Conservation (phyloP, 2,329 filamentous ascomycete genomes). For the Fusarium ramigenum region DNA sequence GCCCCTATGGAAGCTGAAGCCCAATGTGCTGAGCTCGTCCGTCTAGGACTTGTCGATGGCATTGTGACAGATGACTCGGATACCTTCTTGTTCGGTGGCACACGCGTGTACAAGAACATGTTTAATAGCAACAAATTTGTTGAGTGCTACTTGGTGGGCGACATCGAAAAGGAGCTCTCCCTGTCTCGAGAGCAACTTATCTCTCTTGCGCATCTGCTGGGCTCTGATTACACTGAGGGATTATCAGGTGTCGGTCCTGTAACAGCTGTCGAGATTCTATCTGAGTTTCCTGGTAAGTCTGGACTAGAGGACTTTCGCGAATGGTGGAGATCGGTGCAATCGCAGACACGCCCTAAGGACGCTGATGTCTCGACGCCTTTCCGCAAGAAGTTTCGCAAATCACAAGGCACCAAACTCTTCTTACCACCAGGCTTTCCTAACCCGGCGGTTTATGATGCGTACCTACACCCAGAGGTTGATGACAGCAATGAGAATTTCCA, state of each 20-base stretch:
- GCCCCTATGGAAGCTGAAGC: conserved; percentile 99
- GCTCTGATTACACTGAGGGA: conserved; percentile 95
- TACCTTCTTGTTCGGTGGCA: conserved; percentile 96
- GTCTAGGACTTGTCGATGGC: conserved; percentile 88
- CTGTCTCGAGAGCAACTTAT: conserved; percentile 90
- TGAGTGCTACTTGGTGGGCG: conserved; percentile 87
- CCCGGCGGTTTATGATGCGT: conserved; percentile 80
- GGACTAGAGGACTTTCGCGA: conserved; percentile 79
- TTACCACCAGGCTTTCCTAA: conserved; percentile 83
- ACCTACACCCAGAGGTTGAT: conserved; percentile 88
- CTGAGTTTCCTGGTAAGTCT: conserved; percentile 76
- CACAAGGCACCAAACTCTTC: conserved; percentile 85
- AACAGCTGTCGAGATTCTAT: conserved; percentile 91
- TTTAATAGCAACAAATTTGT: conserved; percentile 99
- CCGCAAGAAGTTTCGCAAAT: conserved; percentile 84
- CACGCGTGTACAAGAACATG: conserved; percentile 98
- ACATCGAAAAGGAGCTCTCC: conserved; percentile 89
- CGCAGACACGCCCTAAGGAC: conserved; percentile 69
- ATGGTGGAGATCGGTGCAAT: conserved; percentile 88
- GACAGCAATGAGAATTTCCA: conserved; percentile 80
- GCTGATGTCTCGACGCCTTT: conserved; percentile 71
- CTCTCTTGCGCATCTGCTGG: conserved; percentile 86
- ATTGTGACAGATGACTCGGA: conserved; percentile 98
- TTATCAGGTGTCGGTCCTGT: conserved; percentile 92
- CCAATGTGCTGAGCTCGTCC: conserved; percentile 92